Evolutionary conservation across 2,329 filamentous ascomycete species (phyloP).

Genomic region (Aquanectria penicillioides): DNA sequence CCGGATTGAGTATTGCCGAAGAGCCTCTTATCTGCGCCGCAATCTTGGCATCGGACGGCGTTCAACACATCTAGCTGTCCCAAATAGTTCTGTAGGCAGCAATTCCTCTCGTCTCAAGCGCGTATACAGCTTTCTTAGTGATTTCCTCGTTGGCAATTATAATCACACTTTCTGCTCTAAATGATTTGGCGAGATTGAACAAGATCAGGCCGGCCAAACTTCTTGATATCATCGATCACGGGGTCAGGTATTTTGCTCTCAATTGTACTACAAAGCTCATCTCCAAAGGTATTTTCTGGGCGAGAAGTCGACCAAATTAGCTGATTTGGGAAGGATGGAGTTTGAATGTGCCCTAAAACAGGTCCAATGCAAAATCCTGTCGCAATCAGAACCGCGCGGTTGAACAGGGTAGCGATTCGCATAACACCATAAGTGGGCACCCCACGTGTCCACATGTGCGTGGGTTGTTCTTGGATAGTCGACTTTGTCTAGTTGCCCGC

Average conservation of each 20-base stretch:
- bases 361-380: slow-evolving; percentile 81
- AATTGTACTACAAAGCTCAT: slow-evolving; percentile 65
- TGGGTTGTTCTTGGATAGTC: slow-evolving; percentile 70
- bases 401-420: slow-evolving; percentile 73
- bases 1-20: no score
- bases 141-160: slow-evolving; percentile 76
- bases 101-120: slow-evolving; percentile 71
- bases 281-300: slow-evolving; percentile 71
- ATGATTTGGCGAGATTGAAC: slow-evolving; percentile 65
- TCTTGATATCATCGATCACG: slow-evolving; percentile 73
- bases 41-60: no score
- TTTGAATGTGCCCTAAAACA: slow-evolving; percentile 68
- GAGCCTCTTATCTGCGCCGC: no score
- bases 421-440: slow-evolving; percentile 74
- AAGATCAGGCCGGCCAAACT: slow-evolving; percentile 67
- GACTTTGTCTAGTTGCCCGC: slow-evolving; percentile 79
- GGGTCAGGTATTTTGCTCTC: slow-evolving; percentile 67
- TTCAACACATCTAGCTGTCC: slow-evolving; percentile 67
- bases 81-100: slow-evolving; percentile 79
- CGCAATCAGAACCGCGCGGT: slow-evolving; percentile 72
- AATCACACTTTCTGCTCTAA: slow-evolving; percentile 74
- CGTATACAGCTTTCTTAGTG: slow-evolving; percentile 75
- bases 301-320: slow-evolving; percentile 76
- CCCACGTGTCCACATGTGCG: slow-evolving; percentile 73
- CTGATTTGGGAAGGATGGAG: slow-evolving; percentile 59